Evolutionary conservation across 202 grass and related monocot species (phyloP).

Genomic region (Eragrostis tef): DNA sequence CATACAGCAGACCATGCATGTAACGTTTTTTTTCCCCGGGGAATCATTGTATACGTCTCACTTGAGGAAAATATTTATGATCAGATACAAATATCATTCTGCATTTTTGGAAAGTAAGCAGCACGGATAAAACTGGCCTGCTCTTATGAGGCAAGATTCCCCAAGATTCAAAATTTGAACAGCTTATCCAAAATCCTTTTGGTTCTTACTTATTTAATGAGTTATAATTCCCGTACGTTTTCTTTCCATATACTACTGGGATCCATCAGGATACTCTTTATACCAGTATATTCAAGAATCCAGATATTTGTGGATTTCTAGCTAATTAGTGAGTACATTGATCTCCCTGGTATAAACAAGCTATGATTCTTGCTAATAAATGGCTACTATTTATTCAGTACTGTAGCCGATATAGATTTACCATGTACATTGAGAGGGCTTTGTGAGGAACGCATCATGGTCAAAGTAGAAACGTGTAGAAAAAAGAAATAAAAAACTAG

Average conservation of each 20-base stretch:
- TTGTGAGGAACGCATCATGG: too few species aligned
- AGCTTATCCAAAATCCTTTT: not conserved
- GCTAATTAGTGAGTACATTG: not conserved
- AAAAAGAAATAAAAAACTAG: too few species aligned
- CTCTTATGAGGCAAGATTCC: slow-evolving; percentile 1
- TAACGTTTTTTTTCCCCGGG: too few species aligned
- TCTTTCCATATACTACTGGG: not conserved
- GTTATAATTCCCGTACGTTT: not conserved
- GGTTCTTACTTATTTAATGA: too few species aligned
- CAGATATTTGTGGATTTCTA: not conserved
- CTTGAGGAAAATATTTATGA: too few species aligned
- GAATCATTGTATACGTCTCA: too few species aligned
- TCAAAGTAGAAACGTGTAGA: too few species aligned
- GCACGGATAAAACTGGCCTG: not conserved
- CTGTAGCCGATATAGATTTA: too few species aligned
- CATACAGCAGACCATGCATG: too few species aligned
- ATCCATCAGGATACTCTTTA: not conserved
- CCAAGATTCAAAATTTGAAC: not conserved
- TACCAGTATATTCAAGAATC: not conserved
- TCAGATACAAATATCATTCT: not conserved
- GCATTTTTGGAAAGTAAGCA: not conserved
- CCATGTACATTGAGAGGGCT: too few species aligned
- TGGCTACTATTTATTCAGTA: too few species aligned
- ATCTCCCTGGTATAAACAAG: not conserved
- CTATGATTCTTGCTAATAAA: too few species aligned